A percentile compares a stretch with the other conserved stretches of the same genome.
phyloP scores from a whole-genome alignment of 2,329 filamentous ascomycete genomes.

The Fusarium tricinctum region DNA sequence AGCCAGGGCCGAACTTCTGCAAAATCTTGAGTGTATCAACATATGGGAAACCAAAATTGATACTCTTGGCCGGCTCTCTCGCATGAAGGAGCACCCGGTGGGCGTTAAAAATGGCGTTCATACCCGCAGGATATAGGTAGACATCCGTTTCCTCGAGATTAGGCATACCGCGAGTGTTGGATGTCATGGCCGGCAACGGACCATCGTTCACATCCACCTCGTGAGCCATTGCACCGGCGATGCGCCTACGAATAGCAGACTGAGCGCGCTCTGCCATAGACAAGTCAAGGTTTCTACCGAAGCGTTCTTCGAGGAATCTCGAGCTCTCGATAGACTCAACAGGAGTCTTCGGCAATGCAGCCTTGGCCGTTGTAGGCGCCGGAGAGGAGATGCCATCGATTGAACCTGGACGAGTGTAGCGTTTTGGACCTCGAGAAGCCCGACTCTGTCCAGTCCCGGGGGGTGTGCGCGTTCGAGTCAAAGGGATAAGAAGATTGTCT shows the following conservation, averaged over 20 bases:
- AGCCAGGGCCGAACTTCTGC: slow-evolving; percentile 93
- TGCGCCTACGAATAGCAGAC: slow-evolving; percentile 85
- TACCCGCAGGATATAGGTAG: slow-evolving; percentile 88
- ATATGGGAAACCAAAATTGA: slow-evolving; percentile 97
- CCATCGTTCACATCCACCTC: slow-evolving; percentile 68
- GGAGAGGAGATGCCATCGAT: slow-evolving; percentile 45
- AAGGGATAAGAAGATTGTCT: slow-evolving; percentile 70
- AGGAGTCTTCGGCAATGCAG: slow-evolving; percentile 38
- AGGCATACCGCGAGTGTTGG: slow-evolving; percentile 69
- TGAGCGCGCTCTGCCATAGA: slow-evolving; percentile 85
- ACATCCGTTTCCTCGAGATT: slow-evolving; percentile 88
- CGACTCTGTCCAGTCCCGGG: slow-evolving; percentile 48
- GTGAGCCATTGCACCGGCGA: slow-evolving; percentile 85
- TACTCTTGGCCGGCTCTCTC: slow-evolving; percentile 77
- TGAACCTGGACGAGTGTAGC: slow-evolving; percentile 77
- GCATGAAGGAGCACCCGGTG: slow-evolving; percentile 80
- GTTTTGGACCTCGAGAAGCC: slow-evolving; percentile 77
- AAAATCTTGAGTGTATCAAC: slow-evolving; percentile 96
- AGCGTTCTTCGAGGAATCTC: slow-evolving; percentile 92
- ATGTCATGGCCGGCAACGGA: slow-evolving; percentile 40
- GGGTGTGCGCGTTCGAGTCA: slow-evolving; percentile 47
- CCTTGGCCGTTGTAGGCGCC: slow-evolving; percentile 30
- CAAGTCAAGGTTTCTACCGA: slow-evolving; percentile 89
- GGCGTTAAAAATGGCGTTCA: slow-evolving; percentile 94
- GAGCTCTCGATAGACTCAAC: slow-evolving; percentile 74